Base-by-base conservation (phyloP, 495 filamentous ascomycete species). In the Lindgomyces ingoldianus region DNA sequence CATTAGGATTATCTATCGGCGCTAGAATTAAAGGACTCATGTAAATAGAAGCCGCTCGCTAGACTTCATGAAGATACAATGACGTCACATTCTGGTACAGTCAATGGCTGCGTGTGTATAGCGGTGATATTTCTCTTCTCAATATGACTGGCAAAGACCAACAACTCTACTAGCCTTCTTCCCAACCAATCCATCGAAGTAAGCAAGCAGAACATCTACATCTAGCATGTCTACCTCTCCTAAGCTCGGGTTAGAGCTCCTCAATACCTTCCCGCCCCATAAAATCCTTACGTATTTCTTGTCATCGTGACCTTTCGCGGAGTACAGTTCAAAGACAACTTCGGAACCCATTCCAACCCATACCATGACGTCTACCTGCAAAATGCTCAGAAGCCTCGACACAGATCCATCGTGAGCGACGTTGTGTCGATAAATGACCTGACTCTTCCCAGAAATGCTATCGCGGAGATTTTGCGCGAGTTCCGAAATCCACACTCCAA, bases 261-360 rank as follows among this genome's bases (percentile, higher is more conserved):
- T 71, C 49, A 91, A 67, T n/a, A 85, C 78, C 68, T 78, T 71
- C 0, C 87, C 87, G 30, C 83, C 81, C 79, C 83, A 91, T 18
- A 91, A 67, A 0, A 89, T 83, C 51, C 87, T 78, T 0, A 87
- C 71, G 53, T 77, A 85, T 60, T 60, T 67, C 65, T 73, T 67
- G 54, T 27, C 60, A 36, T 11, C 60, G 44, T 10, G 21, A 36
- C 21, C 52, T 50, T 29, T 57, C 48, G 6, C 6, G 33, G 53
- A 75, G 56, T 84, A 87, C 11, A 88, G 44, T 75, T 91, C 88
- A 69, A 91, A 89, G 0, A 88, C 80, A 4, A 90, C 76, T 71
- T 90, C 87, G 9, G 79, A 75, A 0, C 88, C 88, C 85, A 90
- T 88, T 0, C 88, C 88, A 0, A 87, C 87, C 88, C 88, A 91